Evolutionary conservation across 2,329 filamentous ascomycete genomes (phyloP).

Genomic region (Passalora sequoiae): DNA sequence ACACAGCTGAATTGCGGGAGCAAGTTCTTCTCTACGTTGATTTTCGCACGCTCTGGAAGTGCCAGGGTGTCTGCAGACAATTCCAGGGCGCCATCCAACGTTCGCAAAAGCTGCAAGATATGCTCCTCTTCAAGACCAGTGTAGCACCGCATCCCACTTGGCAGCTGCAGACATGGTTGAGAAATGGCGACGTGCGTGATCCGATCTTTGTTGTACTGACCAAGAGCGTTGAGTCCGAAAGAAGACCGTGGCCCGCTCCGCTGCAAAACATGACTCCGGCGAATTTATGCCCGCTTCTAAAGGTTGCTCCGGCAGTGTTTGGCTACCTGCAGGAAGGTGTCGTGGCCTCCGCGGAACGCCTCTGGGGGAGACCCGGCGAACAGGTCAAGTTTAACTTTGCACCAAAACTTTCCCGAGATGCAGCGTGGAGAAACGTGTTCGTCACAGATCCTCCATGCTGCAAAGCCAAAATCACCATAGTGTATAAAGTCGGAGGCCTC

Average conservation of each 20-base stretch:
- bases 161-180: not conserved
- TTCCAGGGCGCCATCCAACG: not conserved
- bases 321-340: too few species aligned
- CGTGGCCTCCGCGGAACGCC: not conserved
- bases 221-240: too few species aligned
- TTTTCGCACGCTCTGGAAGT: not conserved
- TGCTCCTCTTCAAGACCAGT: not conserved
- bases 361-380: not conserved
- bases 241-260: too few species aligned
- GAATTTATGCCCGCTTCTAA: not conserved
- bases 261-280: not conserved
- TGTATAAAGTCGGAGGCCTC: not conserved
- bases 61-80: constrained; percentile 1
- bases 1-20: constrained; percentile 7
- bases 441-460: constrained; percentile 4
- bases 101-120: constrained; percentile 1
- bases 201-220: too few species aligned
- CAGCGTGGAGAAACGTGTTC: not conserved
- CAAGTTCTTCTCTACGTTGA: constrained; percentile 3
- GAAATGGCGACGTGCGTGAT: not conserved
- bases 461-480: not conserved
- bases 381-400: not conserved
- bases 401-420: too few species aligned
- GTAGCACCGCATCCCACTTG: not conserved
- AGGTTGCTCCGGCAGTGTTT: not conserved